Evolutionary conservation across 345 rosid species (phyloP), one percentile per base, ranked within the genome.

Genomic region (Bruguiera sexangula): DNA sequence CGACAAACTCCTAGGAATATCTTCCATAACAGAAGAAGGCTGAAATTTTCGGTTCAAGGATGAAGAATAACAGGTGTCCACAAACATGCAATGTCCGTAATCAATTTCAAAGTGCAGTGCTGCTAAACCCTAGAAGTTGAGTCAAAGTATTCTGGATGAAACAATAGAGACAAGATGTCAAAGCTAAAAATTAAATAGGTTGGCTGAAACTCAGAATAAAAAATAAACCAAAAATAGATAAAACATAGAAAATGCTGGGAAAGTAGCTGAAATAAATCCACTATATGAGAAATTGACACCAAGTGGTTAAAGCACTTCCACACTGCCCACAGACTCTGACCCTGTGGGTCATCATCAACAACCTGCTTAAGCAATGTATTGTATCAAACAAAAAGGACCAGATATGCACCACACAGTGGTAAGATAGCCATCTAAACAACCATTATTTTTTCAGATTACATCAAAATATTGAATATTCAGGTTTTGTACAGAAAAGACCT

Each of bases 11-110:
- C 78, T 84, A 75, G 65, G 86, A 74, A 73, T 81, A 75, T 82
- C 81, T 68, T 80, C 93, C 98, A 89, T 94, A 55, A 6, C 32
- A 51, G 69, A 71, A 32, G 73, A 65, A 65, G 61, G 68, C 76
- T 72, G 60, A 76, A 77, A 68, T 37, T 50, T 70, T 43, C 67
- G 66, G 75, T 81, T 72, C 74, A 74, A 30, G 37, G 60, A 62
- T 16, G 65, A 69, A 58, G 70, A 73, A 72, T 59, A 63, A 26
- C 31, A 51, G 53, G 53, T 70, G 61, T 67, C 69, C 62, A 70
- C 68, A 58, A 37, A 59, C 57, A 31, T 63, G 69, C 65, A 81
- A 73, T 57, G 63, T 37, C 69, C 60, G 63, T 48, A 63, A 59
- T 66, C 60, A 59, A 66, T 71, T 58, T 63, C 62, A 54, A 70